Evolutionary conservation across 2,329 filamentous ascomycete genomes (phyloP).

Genomic region (Cytospora leucostoma): DNA sequence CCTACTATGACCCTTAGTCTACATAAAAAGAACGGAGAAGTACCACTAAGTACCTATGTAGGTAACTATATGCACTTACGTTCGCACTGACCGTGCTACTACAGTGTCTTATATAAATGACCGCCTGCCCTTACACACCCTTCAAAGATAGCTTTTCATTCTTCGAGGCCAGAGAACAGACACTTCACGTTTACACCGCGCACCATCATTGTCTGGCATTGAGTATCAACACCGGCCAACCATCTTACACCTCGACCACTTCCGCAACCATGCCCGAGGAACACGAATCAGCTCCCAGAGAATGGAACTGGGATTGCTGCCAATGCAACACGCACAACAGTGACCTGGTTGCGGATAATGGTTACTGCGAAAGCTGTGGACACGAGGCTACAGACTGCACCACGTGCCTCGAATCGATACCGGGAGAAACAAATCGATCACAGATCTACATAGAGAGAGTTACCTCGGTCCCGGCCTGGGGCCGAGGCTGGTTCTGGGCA

Average conservation of each 20-base stretch:
- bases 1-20: too few species aligned
- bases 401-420: not conserved
- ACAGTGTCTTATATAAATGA: too few species aligned
- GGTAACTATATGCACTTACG: too few species aligned
- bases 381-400: not conserved
- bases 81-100: too few species aligned
- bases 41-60: too few species aligned
- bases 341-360: not conserved
- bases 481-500: conserved; percentile 2
- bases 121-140: too few species aligned
- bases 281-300: not conserved
- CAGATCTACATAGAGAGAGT: not conserved
- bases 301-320: not conserved
- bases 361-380: not conserved
- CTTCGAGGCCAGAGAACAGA: not conserved
- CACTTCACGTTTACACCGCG: not conserved
- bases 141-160: too few species aligned
- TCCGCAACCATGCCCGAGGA: not conserved
- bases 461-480: not conserved
- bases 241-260: not conserved
- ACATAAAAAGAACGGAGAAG: too few species aligned
- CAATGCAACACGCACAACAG: not conserved
- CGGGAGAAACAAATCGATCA: not conserved
- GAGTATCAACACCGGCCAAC: not conserved
- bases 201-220: not conserved